Conservation (phyloP, 2,329 filamentous ascomycete genomes). For the Fusarium heterosporum region DNA sequence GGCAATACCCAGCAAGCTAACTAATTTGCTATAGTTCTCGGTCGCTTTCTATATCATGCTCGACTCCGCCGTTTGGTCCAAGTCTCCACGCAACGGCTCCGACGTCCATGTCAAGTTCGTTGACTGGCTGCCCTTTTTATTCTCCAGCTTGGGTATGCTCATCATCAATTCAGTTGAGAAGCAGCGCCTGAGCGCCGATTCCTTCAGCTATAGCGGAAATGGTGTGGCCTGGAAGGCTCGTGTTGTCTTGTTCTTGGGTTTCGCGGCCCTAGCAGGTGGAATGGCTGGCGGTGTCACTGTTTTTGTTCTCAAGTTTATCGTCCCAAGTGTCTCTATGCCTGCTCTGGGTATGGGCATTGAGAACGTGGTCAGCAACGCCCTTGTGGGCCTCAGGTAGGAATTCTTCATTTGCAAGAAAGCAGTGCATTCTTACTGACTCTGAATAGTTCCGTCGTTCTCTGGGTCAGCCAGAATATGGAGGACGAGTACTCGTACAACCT, state of each 20-base stretch:
- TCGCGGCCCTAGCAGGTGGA: slow-evolving; percentile 72
- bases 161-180: slow-evolving; percentile 79
- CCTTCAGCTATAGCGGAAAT: slow-evolving; percentile 70
- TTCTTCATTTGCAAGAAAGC: not conserved
- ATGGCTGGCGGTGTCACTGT: slow-evolving; percentile 78
- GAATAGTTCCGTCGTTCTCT: slow-evolving; percentile 70
- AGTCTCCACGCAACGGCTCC: slow-evolving; percentile 69
- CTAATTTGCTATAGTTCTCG: slow-evolving; percentile 63
- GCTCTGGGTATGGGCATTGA: slow-evolving; percentile 73
- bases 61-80: slow-evolving; percentile 75
- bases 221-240: slow-evolving; percentile 77
- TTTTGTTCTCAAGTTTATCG: slow-evolving; percentile 73
- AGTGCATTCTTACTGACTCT: slow-evolving; percentile 27
- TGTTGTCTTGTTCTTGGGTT: slow-evolving; percentile 75
- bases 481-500: slow-evolving; percentile 78
- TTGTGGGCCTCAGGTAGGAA: slow-evolving; percentile 70
- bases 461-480: slow-evolving; percentile 79
- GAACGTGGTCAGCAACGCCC: slow-evolving; percentile 73
- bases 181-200: slow-evolving; percentile 71
- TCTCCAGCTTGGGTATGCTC: slow-evolving; percentile 74
- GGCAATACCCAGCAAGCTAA: slow-evolving; percentile 19
- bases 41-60: slow-evolving; percentile 77
- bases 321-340: slow-evolving; percentile 68
- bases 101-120: slow-evolving; percentile 72
- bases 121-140: slow-evolving; percentile 77